Percentiles rank a stretch among this genome's conserved stretches.
phyloP scores from a whole-genome alignment of 257 asterid species.

The Vinca minor region DNA sequence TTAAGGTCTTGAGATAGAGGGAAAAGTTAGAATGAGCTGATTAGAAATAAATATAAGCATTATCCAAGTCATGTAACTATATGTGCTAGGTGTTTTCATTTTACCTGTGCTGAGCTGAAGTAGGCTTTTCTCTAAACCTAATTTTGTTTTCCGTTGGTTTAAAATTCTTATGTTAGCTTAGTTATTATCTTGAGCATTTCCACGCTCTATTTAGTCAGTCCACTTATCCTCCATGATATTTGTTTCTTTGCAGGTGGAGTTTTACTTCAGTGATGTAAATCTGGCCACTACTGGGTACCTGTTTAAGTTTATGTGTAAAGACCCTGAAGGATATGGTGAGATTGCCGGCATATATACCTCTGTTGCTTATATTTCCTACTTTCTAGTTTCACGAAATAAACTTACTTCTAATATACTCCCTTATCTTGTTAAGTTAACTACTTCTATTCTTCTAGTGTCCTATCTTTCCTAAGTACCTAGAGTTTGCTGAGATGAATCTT shows the following conservation, averaged over 20 bases:
- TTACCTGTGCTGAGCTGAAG: background rate
- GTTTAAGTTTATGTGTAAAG: constrained; percentile 59
- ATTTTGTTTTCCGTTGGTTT: background rate
- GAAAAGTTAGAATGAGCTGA: background rate
- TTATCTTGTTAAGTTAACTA: background rate
- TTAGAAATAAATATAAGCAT: background rate
- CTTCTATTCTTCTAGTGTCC: too few species aligned
- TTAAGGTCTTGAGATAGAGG: background rate
- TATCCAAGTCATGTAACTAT: background rate
- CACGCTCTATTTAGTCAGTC: too few species aligned
- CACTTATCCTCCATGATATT: background rate
- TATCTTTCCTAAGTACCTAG: background rate
- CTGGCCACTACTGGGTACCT: constrained; percentile 89
- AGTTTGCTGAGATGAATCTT: too few species aligned
- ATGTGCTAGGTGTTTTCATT: background rate
- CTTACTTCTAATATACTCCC: background rate
- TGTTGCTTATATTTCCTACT: constrained; percentile 5
- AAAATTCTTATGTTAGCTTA: background rate
- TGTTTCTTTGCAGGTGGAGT: constrained; percentile 57
- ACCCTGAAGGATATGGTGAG: constrained; percentile 84
- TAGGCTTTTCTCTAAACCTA: background rate
- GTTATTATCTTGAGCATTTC: background rate
- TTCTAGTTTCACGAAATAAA: background rate
- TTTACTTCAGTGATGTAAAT: constrained; percentile 84
- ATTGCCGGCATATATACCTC: constrained; percentile 13